Evolutionary conservation across 164 flowering plant genomes (phyloP).

Genomic region (Nymphaea colorata): DNA sequence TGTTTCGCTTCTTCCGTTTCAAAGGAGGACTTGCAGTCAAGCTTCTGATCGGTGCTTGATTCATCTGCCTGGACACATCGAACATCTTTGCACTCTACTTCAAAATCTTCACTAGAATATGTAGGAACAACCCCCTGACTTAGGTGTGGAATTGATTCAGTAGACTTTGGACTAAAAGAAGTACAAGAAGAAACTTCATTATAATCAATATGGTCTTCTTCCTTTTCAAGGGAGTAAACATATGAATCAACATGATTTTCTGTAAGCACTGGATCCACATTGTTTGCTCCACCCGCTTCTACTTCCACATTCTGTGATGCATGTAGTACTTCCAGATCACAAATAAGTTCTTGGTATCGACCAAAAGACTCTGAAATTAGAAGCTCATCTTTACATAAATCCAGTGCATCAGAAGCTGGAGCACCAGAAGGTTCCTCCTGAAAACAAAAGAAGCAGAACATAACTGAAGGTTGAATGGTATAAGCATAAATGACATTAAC

Average conservation of each 20-base stretch:
- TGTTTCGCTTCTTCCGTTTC: background rate
- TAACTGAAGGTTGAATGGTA: background rate
- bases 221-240: conserved; percentile 14
- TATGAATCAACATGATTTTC: background rate
- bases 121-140: conserved; percentile 28
- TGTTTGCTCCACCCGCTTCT: background rate
- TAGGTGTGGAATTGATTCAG: conserved; percentile 26
- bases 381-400: conserved; percentile 22
- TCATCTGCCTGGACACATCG: conserved; percentile 45
- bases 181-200: conserved; percentile 21
- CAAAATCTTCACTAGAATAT: conserved; percentile 16
- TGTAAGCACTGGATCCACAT: background rate
- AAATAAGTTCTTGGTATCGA: conserved; percentile 17
- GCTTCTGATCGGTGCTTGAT: conserved; percentile 2
- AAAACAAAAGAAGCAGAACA: conserved; percentile 6
- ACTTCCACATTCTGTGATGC: background rate
- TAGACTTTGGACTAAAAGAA: conserved; percentile 23
- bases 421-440: conserved; percentile 16
- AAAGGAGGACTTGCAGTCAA: background rate
- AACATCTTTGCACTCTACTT: conserved; percentile 61
- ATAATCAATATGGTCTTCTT: conserved; percentile 28
- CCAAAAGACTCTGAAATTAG: conserved; percentile 27
- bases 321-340: conserved; percentile 7
- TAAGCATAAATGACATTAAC: background rate
- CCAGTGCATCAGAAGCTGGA: conserved; percentile 10